Base-by-base conservation (phyloP, 129 eudicot species). In the Flaveria trinervia region DNA sequence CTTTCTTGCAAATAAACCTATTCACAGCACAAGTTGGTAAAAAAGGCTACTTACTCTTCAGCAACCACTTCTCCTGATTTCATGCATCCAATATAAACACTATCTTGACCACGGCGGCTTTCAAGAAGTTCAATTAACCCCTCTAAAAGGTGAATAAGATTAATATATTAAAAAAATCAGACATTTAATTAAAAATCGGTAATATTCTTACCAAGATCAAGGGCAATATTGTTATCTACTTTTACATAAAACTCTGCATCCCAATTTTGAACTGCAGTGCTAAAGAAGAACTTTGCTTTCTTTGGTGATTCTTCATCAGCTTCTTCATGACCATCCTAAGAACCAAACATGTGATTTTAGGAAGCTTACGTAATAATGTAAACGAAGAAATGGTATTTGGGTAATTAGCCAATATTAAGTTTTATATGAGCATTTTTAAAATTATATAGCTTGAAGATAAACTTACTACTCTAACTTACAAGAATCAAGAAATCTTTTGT, bases 81-180 rank as follows among this genome's bases (percentile, higher is more conserved):
- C 98, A 93, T 93, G 88, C 98, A 93, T 77, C 98, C 98, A 78
- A 92, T 84, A 73, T 88, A 93, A 65, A 92, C 81, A 83, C 86
- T 84, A 75, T 90, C 88, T 84, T 88, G 92, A 82, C 81, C 90
- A 83, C 82, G 94, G 0, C 89, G 90, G 76, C 88, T 90, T 71
- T 86, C 86, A 57, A 93, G 90, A 85, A 93, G 95, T 80, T 86
- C 96, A 77, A 90, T 83, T 71, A 93, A 60, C 46, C 85, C 95
- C 74, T 90, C 98, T 93, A 84, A 76, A 72, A 80, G 13, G 61
- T 30, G 20, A 66, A 76, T 76, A 72, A 17, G 39, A 72, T 46
- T 36, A 25, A 72, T 30, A 64, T 51, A 13, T 79, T 50, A n/a
- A 72, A 52, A 41, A 12, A 49, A 20, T 67, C 70, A n/a, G 9